phyloP scores from a whole-genome alignment of 2,329 filamentous ascomycete species.

The Aureobasidium melanogenum region DNA sequence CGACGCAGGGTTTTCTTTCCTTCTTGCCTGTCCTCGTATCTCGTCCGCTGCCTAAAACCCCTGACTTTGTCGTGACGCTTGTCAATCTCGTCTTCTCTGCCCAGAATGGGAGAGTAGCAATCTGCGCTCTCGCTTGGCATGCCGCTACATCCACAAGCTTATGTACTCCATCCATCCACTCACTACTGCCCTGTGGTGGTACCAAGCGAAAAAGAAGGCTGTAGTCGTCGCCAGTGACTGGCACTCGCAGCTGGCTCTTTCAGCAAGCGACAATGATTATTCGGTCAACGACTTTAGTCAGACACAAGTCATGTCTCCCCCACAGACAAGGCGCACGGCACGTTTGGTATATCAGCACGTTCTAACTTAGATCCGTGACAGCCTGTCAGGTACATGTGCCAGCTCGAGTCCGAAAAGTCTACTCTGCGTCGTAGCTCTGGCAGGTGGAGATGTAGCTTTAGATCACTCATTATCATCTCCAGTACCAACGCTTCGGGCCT shows the following conservation, averaged over 20 bases:
- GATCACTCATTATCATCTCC: not conserved
- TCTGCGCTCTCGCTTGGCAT: not conserved
- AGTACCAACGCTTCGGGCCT: not conserved
- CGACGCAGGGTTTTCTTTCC: not conserved
- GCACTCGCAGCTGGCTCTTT: not conserved
- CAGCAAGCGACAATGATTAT: not conserved
- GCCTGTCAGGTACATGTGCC: conserved; percentile 8
- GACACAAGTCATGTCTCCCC: conserved; percentile 11
- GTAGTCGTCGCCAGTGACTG: not conserved
- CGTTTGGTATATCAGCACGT: conserved; percentile 11
- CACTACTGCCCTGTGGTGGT: conserved; percentile 8
- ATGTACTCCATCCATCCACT: not conserved
- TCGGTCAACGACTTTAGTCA: conserved; percentile 4
- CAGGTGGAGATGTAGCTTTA: not conserved
- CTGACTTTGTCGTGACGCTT: not conserved
- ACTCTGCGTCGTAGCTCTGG: not conserved
- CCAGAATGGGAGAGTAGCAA: not conserved
- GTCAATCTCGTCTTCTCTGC: not conserved
- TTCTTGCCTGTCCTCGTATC: not conserved
- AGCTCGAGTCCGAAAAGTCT: conserved; percentile 4
- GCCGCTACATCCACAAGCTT: not conserved
- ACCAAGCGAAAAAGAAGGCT: conserved; percentile 8
- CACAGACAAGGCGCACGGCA: conserved; percentile 7
- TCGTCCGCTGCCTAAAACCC: not conserved
- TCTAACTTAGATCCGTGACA: conserved; percentile 12